These are phyloP conservation scores for Leavenworthia alabamica DNA, from an alignment of 345 rosid genomes.

Conservation along the genomic window DNA sequence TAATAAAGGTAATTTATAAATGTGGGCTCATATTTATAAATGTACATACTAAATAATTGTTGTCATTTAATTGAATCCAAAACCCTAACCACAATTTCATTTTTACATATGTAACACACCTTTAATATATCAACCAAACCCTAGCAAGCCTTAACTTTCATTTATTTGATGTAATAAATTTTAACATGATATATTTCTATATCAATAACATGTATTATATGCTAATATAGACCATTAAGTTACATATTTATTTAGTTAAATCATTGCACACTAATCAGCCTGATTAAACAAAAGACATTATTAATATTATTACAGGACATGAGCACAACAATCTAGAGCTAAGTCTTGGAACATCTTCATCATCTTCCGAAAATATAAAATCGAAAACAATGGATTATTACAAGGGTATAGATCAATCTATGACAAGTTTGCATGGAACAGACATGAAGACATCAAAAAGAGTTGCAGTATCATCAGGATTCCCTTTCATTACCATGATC, in stretches of 20 bases:
- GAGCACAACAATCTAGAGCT: constrained; percentile 47
- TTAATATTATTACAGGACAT: constrained; percentile 16
- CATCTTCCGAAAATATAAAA: constrained; percentile 28
- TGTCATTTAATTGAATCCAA: not conserved
- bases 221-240: not conserved
- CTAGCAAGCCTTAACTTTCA: not conserved
- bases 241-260: too few relatives aligned
- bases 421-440: not conserved
- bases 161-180: not conserved
- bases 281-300: not conserved
- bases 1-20: constrained; percentile 42
- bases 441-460: not conserved
- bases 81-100: constrained; percentile 2
- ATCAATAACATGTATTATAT: not conserved
- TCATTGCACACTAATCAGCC: not conserved
- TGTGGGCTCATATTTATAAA: not conserved
- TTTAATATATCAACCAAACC: not conserved
- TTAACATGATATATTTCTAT: not conserved
- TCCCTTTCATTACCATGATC: constrained; percentile 18
- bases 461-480: constrained; percentile 19
- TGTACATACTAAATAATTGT: not conserved
- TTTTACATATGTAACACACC: not conserved
- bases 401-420: not conserved
- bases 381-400: not conserved
- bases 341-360: constrained; percentile 57